These are phyloP conservation scores for Penicillium sp. DNA, from an alignment of 2,329 filamentous ascomycete species.

Conservation along the genomic window DNA sequence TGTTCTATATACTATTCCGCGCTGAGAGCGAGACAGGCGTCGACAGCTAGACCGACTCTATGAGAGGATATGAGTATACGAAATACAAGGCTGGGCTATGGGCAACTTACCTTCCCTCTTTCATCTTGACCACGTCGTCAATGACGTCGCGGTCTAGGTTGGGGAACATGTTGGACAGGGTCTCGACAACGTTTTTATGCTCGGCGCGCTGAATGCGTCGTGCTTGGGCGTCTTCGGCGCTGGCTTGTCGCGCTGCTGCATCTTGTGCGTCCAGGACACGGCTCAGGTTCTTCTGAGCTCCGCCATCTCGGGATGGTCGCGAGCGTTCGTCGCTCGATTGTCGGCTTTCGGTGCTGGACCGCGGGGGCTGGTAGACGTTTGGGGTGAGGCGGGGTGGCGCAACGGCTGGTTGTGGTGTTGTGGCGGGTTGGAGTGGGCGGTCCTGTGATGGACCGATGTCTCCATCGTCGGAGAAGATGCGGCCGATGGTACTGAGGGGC, in stretches of 20 bases:
- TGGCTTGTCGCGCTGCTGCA: slow-evolving; percentile 83
- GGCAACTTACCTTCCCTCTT: slow-evolving; percentile 75
- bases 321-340: slow-evolving; percentile 25
- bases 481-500: slow-evolving; percentile 83
- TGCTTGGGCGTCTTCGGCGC: slow-evolving; percentile 82
- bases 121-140: slow-evolving; percentile 91
- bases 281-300: slow-evolving; percentile 28
- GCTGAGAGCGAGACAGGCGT: slow-evolving; percentile 72
- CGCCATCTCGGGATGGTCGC: slow-evolving; percentile 4
- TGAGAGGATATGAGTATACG: slow-evolving; percentile 13
- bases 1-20: slow-evolving; percentile 33
- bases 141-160: slow-evolving; percentile 91
- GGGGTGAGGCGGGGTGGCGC: slow-evolving; percentile 50
- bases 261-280: slow-evolving; percentile 68
- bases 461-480: slow-evolving; percentile 79
- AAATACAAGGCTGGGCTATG: neutral
- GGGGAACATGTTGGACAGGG: slow-evolving; percentile 92
- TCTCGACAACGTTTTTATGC: slow-evolving; percentile 88
- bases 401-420: slow-evolving; percentile 45
- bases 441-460: slow-evolving; percentile 31
- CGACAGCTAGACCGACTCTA: slow-evolving; percentile 78
- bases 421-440: slow-evolving; percentile 29
- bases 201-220: slow-evolving; percentile 76
- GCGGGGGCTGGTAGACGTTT: slow-evolving; percentile 43
- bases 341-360: slow-evolving; percentile 36